Base-by-base conservation (phyloP, 805 yeast species). In the Cyberlindnera galapagoensis region DNA sequence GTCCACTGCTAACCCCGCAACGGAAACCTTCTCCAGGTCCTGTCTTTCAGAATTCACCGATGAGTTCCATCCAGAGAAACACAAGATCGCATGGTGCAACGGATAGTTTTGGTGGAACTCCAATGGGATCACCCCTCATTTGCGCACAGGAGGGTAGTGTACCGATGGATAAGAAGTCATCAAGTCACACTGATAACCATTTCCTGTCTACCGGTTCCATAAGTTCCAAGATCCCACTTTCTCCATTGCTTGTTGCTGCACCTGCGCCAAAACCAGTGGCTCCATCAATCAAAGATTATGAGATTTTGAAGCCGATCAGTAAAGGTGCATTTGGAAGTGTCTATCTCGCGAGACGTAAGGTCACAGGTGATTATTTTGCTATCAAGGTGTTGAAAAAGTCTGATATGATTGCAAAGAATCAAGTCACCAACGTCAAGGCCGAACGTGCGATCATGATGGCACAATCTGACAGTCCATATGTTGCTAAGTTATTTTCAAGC, bases 401-500 rank as follows among this genome's bases (percentile, higher is more conserved):
- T 4, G 97, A 92, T 57, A 92, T 92, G 97, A 79, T 92, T 39
- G 90, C 95, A 2, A 92, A 90, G 60, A 94, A 94, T 64, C 98
- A 92, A 62, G 90, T 90, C 5, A 77, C 88, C 14, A 92, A 92
- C 53, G 95, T 94, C 20, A 83, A 82, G 48, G 83, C 95, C 1
- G 99, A 94, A 55, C 64, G 98, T 27, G 96, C 97, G 0, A 90
- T 90, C n/a, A 80, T 92, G 87, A 92, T 92, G 94, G 79, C 94
- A 3, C 97, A 92, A 52, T 74, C 94, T 3, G 90, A 87, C 41
- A 81, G 90, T 23, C 94, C 95, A 0, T 86, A 81, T 52, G 97
- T 92, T 38, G 97, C 95, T 1, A 87, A 80, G 50, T 63, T 92
- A 19, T 83, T 77, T 49, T 83, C 82, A 31, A 80, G 94, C 21